These are phyloP conservation scores for Trichoderma sp. DNA, from an alignment of 2,329 filamentous ascomycete species.

Conservation along the genomic window DNA sequence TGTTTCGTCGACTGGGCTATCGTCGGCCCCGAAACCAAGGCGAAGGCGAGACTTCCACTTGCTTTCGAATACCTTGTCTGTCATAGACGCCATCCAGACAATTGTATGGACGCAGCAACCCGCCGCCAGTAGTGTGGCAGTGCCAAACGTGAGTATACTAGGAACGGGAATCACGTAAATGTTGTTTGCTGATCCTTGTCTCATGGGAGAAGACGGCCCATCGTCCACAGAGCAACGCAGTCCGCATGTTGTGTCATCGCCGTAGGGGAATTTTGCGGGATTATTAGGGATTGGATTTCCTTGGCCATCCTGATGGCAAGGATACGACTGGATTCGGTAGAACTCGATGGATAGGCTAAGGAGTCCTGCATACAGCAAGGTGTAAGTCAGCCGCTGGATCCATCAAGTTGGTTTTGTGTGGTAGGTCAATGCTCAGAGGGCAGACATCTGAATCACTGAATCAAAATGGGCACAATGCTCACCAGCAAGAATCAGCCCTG, in stretches of 20 bases:
- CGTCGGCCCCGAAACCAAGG: constrained; percentile 36
- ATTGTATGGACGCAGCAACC: constrained; percentile 69
- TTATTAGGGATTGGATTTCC: constrained; percentile 44
- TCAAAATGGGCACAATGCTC: not conserved
- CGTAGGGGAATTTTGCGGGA: constrained; percentile 50
- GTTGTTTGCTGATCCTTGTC: constrained; percentile 59
- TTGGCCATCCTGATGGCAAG: constrained; percentile 48
- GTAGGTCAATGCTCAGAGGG: not conserved
- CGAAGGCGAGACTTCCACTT: constrained; percentile 59
- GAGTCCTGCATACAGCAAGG: constrained; percentile 48
- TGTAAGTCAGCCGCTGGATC: not conserved
- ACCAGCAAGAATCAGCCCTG: constrained; percentile 63
- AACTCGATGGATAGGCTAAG: constrained; percentile 68
- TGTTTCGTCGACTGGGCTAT: constrained; percentile 41
- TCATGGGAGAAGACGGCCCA: constrained; percentile 60
- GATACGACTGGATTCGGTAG: constrained; percentile 53
- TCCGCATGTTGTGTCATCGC: constrained; percentile 47
- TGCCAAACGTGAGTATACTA: constrained; percentile 57
- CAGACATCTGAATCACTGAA: not conserved
- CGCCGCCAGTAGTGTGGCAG: constrained; percentile 63
- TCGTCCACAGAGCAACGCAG: constrained; percentile 50
- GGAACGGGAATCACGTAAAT: constrained; percentile 67
- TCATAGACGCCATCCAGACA: constrained; percentile 63
- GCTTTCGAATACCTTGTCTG: constrained; percentile 65
- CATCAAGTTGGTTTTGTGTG: not conserved